Evolutionary conservation across 1,284 basidiomycete genomes (phyloP).

Genomic region (Ustilago xerochloae): DNA sequence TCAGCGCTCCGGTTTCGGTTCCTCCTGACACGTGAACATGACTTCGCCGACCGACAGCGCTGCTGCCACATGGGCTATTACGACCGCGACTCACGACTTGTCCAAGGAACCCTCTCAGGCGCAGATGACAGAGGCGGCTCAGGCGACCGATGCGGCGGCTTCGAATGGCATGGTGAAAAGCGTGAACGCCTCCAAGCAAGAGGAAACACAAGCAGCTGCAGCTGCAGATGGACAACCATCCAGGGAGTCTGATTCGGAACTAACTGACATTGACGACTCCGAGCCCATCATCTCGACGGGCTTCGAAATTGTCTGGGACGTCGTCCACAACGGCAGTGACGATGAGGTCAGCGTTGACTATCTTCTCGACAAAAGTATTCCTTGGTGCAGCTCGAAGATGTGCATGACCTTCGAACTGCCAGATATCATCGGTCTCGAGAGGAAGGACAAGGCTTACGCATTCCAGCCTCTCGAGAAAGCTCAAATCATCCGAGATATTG

Average conservation of each 20-base stretch:
- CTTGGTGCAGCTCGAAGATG: background rate
- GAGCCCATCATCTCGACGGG: background rate
- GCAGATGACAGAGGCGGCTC: no score
- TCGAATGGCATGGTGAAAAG: no score
- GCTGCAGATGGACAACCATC: no score
- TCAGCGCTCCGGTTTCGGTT: no score
- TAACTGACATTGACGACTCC: background rate
- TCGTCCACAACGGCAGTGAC: background rate
- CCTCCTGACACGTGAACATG: no score
- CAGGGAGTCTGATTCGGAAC: background rate
- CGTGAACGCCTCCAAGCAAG: no score
- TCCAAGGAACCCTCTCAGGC: no score
- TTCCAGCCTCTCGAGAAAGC: constrained; percentile 5
- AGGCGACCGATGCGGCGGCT: no score
- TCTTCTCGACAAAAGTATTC: background rate
- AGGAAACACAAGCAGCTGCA: no score
- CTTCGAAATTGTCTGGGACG: background rate
- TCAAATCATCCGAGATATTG: background rate
- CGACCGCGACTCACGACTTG: no score
- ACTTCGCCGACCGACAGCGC: no score
- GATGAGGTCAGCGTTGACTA: background rate
- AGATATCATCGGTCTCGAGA: background rate
- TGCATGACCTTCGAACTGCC: background rate
- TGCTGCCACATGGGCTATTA: no score
- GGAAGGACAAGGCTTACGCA: background rate